phyloP scores from a whole-genome alignment of 441 rosid genomes.

The Breynia disticha region DNA sequence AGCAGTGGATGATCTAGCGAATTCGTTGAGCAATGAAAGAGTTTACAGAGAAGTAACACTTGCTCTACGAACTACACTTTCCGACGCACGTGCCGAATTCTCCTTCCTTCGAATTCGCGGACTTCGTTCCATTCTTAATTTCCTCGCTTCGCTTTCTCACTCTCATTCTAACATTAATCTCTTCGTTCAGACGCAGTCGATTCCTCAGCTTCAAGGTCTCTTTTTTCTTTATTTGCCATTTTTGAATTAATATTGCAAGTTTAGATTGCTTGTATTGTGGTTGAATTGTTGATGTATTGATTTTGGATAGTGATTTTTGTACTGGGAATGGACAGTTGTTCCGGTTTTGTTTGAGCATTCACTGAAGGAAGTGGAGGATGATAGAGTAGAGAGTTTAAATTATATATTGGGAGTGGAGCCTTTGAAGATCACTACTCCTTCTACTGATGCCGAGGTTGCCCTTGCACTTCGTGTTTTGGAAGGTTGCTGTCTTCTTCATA shows the following conservation, averaged over 20 bases:
- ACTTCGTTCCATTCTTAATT: slow-evolving; percentile 71
- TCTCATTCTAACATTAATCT: slow-evolving; percentile 64
- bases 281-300: neutral
- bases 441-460: slow-evolving; percentile 65
- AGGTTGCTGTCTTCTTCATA: slow-evolving; percentile 87
- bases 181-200: slow-evolving; percentile 64
- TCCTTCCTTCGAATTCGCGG: slow-evolving; percentile 82
- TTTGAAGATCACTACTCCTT: slow-evolving; percentile 67
- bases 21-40: slow-evolving; percentile 51
- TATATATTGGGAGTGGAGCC: slow-evolving; percentile 77
- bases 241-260: neutral
- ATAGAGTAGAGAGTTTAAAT: slow-evolving; percentile 53
- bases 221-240: neutral
- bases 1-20: slow-evolving; percentile 63
- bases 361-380: slow-evolving; percentile 43
- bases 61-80: slow-evolving; percentile 71
- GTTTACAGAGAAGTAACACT: slow-evolving; percentile 77
- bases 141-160: slow-evolving; percentile 59
- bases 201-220: slow-evolving; percentile 67
- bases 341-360: slow-evolving; percentile 70
- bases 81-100: slow-evolving; percentile 78
- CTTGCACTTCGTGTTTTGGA: slow-evolving; percentile 86
- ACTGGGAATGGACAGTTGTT: slow-evolving; percentile 38
- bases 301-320: neutral
- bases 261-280: neutral